Evolutionary conservation across 345 rosid genomes (phyloP), one percentile per base, ranked within the genome.

Genomic region (Cardamine occulta): DNA sequence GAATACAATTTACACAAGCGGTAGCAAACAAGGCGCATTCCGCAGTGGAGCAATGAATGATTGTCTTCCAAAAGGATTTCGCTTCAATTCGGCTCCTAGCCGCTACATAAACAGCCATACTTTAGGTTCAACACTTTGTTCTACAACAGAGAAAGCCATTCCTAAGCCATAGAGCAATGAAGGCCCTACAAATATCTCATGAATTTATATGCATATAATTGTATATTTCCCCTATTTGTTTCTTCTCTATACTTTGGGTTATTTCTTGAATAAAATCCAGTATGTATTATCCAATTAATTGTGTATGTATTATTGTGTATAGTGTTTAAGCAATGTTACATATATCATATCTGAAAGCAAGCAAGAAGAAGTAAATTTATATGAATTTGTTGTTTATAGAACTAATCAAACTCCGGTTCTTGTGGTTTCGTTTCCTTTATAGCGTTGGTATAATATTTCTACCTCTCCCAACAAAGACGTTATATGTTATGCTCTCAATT

Each of bases 11-110:
- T 21, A 55, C 60, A 32, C 61, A 34, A 63, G 45, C 3, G 42
- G 65, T 53, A 29, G 49, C 34, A 3, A 47, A 35, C 65, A 35
- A 76, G 71, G 42, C 8, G 7, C 8, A 45, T 37, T 63, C 19
- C 54, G 2, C 0, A 52, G 15, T 70, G 72, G 72, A 45, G 21
- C 18, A 18, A 44, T 63, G 28, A 63, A 47, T 5, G 72, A 47
- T 55, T 77, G 80, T 37, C 56, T 77, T 9, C 80, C 80, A 70
- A 77, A 77, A 40, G 76, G 80, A 6, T 18, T 63, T 70, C 76
- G 10, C 18, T 70, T 77, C 28, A 77, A 37, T 13, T 77, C 80
- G 0, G 76, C 61, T 63, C 80, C 80, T 34, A 77, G 80, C 53
- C 80, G 53, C n/a, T 77, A 77, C 53, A 77, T 70, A 2, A 77